A percentile compares a stretch with the other conserved stretches of the same genome.
Evolutionary conservation across 371 early-diverging fungal species (phyloP).

Genomic region (Mucor velutinosus): DNA sequence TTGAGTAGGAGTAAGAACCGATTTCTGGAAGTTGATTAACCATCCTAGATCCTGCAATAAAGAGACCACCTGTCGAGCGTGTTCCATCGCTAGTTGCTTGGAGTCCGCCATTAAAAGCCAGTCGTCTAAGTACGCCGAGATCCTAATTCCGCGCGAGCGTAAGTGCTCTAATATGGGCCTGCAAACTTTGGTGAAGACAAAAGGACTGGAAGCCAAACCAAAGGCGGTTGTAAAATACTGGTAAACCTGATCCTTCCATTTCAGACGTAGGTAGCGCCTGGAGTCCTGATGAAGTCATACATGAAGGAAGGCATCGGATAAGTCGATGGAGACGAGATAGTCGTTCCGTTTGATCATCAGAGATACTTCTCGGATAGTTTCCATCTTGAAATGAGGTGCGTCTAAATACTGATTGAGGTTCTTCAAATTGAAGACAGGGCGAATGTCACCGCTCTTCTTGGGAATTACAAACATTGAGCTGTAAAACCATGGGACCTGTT

Average conservation of each 20-base stretch:
- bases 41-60: conserved; percentile 6
- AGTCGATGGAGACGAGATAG: conserved; percentile 33
- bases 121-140: too few relatives aligned
- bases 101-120: conserved; percentile 3
- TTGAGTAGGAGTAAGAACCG: too few relatives aligned
- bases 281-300: conserved; percentile 17
- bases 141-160: conserved; percentile 12
- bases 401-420: conserved; percentile 24
- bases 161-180: conserved; percentile 32
- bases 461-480: conserved; percentile 9
- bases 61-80: background rate
- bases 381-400: conserved; percentile 33
- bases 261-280: conserved; percentile 40
- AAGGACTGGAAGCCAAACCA: conserved; percentile 49
- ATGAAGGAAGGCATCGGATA: conserved; percentile 37
- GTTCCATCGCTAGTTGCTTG: background rate
- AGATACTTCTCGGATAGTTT: conserved; percentile 22
- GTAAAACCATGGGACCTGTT: background rate
- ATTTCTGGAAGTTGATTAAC: conserved; percentile 9
- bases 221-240: conserved; percentile 50
- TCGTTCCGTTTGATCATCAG: conserved; percentile 22
- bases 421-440: conserved; percentile 26
- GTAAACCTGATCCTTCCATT: conserved; percentile 45
- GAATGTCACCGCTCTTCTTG: conserved; percentile 23
- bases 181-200: conserved; percentile 42